Percentiles rank a stretch among this genome's conserved stretches.
Conservation (phyloP, 2,329 filamentous ascomycete genomes). For the Ceratocystis papillata region DNA sequence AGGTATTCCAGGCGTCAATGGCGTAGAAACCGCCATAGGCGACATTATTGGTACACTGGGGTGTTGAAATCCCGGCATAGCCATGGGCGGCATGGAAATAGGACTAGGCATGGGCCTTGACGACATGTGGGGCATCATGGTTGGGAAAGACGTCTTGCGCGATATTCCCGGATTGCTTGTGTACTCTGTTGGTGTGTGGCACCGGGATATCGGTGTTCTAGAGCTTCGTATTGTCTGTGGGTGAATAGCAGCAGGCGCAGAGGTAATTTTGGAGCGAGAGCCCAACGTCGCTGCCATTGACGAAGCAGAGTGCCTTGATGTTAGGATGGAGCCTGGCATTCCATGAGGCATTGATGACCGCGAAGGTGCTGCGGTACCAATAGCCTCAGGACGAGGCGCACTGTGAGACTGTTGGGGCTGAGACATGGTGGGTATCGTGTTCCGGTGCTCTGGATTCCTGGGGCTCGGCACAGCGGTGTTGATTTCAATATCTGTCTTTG, state of each 20-base stretch:
- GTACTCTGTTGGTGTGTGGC: background rate
- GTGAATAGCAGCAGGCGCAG: background rate
- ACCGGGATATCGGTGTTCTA: background rate
- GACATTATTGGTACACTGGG: background rate
- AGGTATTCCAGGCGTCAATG: background rate
- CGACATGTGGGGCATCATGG: background rate
- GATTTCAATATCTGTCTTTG: background rate
- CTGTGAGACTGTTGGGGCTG: background rate
- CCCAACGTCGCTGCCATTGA: background rate
- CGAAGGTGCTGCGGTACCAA: background rate
- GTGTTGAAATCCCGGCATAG: background rate
- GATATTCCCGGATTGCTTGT: background rate
- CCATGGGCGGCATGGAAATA: slow-evolving; percentile 9
- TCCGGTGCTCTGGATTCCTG: slow-evolving; percentile 8
- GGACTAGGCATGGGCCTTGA: background rate
- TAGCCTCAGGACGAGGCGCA: background rate
- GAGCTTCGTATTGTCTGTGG: slow-evolving; percentile 1
- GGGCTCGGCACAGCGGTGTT: background rate
- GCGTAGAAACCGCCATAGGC: background rate
- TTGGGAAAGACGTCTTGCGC: background rate
- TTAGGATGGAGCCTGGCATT: slow-evolving; percentile 6
- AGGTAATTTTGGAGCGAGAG: background rate
- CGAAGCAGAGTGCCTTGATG: background rate
- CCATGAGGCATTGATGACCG: slow-evolving; percentile 7
- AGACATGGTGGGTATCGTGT: slow-evolving; percentile 6